A percentile compares a stretch with the other conserved stretches of the same genome.
phyloP scores from a whole-genome alignment of 2,329 filamentous ascomycete species.

The Aaosphaeria arxii region DNA sequence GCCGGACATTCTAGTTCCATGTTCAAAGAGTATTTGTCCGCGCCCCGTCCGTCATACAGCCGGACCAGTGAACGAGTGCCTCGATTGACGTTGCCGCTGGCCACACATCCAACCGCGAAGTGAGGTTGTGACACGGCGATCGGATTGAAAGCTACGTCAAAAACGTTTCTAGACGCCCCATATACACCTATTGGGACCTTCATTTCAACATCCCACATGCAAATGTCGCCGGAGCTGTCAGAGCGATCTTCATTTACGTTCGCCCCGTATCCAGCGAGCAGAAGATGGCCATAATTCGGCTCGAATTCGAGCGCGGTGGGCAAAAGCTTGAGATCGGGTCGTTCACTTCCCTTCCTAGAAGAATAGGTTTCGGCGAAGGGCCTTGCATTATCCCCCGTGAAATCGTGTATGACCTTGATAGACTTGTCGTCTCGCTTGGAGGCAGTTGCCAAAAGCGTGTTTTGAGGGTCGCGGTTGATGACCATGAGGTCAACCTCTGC shows the following conservation, averaged over 20 bases:
- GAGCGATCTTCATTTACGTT: conserved; percentile 30
- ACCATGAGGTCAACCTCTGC: conserved; percentile 52
- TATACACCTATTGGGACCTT: conserved; percentile 40
- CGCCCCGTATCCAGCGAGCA: conserved; percentile 56
- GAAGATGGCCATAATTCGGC: conserved; percentile 30
- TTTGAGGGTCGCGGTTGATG: conserved; percentile 26
- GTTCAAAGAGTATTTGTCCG: conserved; percentile 20
- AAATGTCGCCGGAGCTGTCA: conserved; percentile 50
- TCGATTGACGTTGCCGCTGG: conserved; percentile 33
- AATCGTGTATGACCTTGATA: conserved; percentile 28
- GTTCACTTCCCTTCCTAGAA: conserved; percentile 27
- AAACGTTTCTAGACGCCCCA: conserved; percentile 53
- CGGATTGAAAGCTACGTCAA: conserved; percentile 59
- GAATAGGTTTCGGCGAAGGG: conserved; percentile 13
- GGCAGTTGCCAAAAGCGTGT: conserved; percentile 49
- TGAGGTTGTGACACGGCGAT: conserved; percentile 25
- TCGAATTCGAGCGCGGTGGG: conserved; percentile 33
- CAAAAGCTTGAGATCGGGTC: conserved; percentile 25
- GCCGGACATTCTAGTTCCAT: conserved; percentile 56
- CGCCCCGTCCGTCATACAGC: conserved; percentile 46
- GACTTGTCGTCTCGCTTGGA: conserved; percentile 31
- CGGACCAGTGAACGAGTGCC: conserved; percentile 51
- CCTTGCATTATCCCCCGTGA: conserved; percentile 7
- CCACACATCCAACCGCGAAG: conserved; percentile 55
- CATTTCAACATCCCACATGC: conserved; percentile 51